phyloP scores from a whole-genome alignment of 208 protist species.

The Trypanosoma grayi region DNA sequence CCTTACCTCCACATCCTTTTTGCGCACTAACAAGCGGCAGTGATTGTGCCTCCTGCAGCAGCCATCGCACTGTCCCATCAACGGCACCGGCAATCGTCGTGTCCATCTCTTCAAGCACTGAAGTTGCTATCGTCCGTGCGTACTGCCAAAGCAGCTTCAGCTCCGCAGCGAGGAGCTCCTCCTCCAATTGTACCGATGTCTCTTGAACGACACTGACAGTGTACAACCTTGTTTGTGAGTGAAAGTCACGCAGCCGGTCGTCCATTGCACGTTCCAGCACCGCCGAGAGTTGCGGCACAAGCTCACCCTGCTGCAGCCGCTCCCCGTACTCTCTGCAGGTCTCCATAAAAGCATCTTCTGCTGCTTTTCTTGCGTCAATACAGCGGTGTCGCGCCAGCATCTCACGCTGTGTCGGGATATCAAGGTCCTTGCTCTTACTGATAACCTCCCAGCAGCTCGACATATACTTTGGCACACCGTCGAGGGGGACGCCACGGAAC shows the following conservation, averaged over 20 bases:
- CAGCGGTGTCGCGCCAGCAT: slow-evolving; percentile 95
- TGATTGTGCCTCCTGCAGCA: slow-evolving; percentile 51
- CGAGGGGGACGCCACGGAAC: slow-evolving; percentile 83
- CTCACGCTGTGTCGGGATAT: slow-evolving; percentile 96
- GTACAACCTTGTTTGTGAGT: slow-evolving; percentile 69
- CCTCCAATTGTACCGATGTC: slow-evolving; percentile 43
- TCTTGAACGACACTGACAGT: slow-evolving; percentile 39
- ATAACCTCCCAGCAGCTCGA: slow-evolving; percentile 93
- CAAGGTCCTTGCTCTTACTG: slow-evolving; percentile 93
- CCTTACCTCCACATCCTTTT: neutral
- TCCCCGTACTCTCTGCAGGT: slow-evolving; percentile 51
- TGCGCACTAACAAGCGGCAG: slow-evolving; percentile 35
- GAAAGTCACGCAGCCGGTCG: slow-evolving; percentile 38
- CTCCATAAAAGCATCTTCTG: slow-evolving; percentile 45
- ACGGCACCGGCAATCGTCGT: slow-evolving; percentile 41
- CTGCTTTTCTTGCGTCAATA: slow-evolving; percentile 76
- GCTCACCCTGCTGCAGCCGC: slow-evolving; percentile 53
- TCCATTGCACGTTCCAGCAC: slow-evolving; percentile 62
- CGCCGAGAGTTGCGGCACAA: slow-evolving; percentile 52
- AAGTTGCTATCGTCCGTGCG: slow-evolving; percentile 49
- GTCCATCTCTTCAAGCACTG: slow-evolving; percentile 51
- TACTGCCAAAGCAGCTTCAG: slow-evolving; percentile 52
- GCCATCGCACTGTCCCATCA: slow-evolving; percentile 47
- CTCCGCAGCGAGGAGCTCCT: slow-evolving; percentile 44
- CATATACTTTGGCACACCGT: slow-evolving; percentile 84